These are phyloP conservation scores for Calonectria naviculata DNA, from an alignment of 2,329 filamentous ascomycete genomes.

Conservation along the genomic window DNA sequence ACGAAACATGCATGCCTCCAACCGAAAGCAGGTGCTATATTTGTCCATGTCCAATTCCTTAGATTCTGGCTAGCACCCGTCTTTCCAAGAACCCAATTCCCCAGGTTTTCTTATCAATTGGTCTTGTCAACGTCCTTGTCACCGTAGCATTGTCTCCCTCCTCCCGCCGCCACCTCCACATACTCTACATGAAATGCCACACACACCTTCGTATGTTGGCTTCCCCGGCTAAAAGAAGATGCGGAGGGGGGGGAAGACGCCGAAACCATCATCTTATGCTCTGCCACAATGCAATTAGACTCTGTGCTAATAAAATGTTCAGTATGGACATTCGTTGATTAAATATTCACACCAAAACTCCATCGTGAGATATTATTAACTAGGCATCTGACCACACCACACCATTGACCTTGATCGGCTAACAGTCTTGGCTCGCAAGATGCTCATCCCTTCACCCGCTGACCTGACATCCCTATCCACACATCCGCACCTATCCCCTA, in stretches of 20 bases:
- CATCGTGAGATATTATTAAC: neutral
- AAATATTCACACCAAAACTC: neutral
- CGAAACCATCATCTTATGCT: neutral
- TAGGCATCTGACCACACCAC: neutral
- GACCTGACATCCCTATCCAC: neutral
- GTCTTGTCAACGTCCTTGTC: neutral
- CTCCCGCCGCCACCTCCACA: slow-evolving; percentile 3
- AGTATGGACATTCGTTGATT: neutral
- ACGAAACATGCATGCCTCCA: neutral
- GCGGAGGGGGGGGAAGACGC: neutral
- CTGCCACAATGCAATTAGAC: neutral
- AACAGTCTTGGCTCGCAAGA: slow-evolving; percentile 3
- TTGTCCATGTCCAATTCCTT: neutral
- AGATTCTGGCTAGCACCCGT: neutral
- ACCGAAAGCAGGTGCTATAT: neutral
- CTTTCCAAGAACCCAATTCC: neutral
- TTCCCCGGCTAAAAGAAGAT: slow-evolving; percentile 1
- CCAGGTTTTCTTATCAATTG: neutral
- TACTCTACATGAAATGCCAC: neutral
- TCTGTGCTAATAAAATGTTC: neutral
- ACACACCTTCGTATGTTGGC: neutral
- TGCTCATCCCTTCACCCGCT: slow-evolving; percentile 16
- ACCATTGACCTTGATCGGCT: neutral
- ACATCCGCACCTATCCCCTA: slow-evolving; percentile 2
- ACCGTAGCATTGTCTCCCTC: slow-evolving; percentile 1